These are phyloP conservation scores for Phytophthora pistaciae DNA, from an alignment of 352 stramenopile genomes.

Conservation along the genomic window DNA sequence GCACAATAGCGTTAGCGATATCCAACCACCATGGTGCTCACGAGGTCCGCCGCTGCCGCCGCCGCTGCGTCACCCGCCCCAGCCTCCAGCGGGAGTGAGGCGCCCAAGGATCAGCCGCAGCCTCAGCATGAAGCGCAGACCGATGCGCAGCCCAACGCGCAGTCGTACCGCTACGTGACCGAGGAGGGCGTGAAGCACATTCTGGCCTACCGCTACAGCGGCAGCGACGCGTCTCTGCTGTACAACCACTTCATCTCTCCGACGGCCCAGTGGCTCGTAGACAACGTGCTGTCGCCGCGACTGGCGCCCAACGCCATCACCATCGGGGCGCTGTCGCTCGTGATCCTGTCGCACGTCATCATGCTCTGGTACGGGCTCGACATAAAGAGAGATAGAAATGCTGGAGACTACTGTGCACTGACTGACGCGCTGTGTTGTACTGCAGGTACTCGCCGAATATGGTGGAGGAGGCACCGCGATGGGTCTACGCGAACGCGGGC, in stretches of 20 bases:
- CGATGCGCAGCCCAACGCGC: slow-evolving; percentile 12
- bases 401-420: background rate
- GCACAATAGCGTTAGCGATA: slow-evolving; percentile 4
- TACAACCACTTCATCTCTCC: slow-evolving; percentile 90
- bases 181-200: slow-evolving; percentile 75
- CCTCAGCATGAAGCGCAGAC: background rate
- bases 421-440: slow-evolving; percentile 38
- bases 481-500: slow-evolving; percentile 76
- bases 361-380: slow-evolving; percentile 63
- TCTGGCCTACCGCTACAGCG: slow-evolving; percentile 87
- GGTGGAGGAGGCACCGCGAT: slow-evolving; percentile 72
- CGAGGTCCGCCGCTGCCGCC: slow-evolving; percentile 30
- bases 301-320: slow-evolving; percentile 88
- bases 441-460: slow-evolving; percentile 85
- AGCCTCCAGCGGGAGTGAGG: background rate
- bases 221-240: slow-evolving; percentile 80
- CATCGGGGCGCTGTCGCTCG: slow-evolving; percentile 75
- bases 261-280: slow-evolving; percentile 77
- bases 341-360: slow-evolving; percentile 76
- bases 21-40: slow-evolving; percentile 27
- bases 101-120: slow-evolving; percentile 7
- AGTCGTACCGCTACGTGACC: slow-evolving; percentile 75
- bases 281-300: slow-evolving; percentile 72
- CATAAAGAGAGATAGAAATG: background rate
- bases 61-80: slow-evolving; percentile 1